Evolutionary conservation across 163 green algal species (phyloP).

Genomic region (Prototheca stagnorum): DNA sequence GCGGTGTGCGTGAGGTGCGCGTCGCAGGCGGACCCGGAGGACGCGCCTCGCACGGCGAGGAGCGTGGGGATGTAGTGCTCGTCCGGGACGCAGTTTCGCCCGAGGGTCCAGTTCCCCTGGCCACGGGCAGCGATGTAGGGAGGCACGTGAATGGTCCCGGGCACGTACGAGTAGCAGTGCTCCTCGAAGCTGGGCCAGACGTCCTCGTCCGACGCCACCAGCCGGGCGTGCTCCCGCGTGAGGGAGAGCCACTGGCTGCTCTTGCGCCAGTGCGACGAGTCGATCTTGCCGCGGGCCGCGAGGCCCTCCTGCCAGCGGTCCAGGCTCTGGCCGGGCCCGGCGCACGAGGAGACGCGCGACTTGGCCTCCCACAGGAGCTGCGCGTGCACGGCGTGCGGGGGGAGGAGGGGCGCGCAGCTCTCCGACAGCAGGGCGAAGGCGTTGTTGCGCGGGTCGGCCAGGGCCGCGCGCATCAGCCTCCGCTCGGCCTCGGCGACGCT

Average conservation of each 20-base stretch:
- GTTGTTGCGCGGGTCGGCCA: slow-evolving; percentile 22
- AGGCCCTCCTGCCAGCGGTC: neutral
- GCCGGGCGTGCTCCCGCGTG: slow-evolving; percentile 15
- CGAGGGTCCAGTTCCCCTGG: neutral
- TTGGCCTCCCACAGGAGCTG: slow-evolving; percentile 16
- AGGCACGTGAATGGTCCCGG: neutral
- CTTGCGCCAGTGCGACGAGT: slow-evolving; percentile 18
- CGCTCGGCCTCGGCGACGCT: slow-evolving; percentile 16
- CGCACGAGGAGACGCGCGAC: slow-evolving; percentile 18
- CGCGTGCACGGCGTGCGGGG: slow-evolving; percentile 14
- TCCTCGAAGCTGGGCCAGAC: slow-evolving; percentile 6
- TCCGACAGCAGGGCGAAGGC: slow-evolving; percentile 28
- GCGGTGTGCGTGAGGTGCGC: neutral
- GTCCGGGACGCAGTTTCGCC: slow-evolving; percentile 20
- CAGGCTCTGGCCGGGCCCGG: neutral
- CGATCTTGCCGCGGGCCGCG: neutral
- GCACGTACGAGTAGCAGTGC: slow-evolving; percentile 8
- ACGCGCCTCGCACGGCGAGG: slow-evolving; percentile 6
- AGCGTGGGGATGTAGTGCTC: slow-evolving; percentile 27
- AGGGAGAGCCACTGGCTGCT: slow-evolving; percentile 22
- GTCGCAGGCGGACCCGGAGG: slow-evolving; percentile 1
- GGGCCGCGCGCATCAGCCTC: slow-evolving; percentile 15
- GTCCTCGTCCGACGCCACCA: slow-evolving; percentile 12
- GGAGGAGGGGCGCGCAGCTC: slow-evolving; percentile 18
- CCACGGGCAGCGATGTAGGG: neutral